A percentile compares a stretch with the other conserved stretches of the same genome.
Conservation (phyloP, 2,329 filamentous ascomycete genomes). For the Ascosphaera aggregata region DNA sequence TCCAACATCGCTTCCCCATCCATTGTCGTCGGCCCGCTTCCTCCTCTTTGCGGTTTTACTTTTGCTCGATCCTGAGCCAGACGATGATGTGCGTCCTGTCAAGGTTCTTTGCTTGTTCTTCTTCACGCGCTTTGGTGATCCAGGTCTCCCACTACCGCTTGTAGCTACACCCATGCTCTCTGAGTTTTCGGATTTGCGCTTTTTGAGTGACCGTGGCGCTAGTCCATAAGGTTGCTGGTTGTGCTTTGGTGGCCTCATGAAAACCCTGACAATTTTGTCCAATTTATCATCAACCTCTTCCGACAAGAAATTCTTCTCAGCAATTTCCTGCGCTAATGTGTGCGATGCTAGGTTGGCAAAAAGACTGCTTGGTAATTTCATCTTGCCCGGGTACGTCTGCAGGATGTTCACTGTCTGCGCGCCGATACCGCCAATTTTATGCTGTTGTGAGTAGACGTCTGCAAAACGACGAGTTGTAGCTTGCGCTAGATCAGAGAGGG, state of each 20-base stretch:
- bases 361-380: conserved; percentile 56
- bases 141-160: conserved; percentile 7
- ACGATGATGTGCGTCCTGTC: conserved; percentile 14
- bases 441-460: conserved; percentile 55
- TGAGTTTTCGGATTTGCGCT: conserved; percentile 18
- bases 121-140: too few species aligned
- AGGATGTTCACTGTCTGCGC: conserved; percentile 29
- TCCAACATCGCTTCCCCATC: conserved; percentile 19
- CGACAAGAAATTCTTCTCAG: conserved; percentile 63
- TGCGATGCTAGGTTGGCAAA: conserved; percentile 57
- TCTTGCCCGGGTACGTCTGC: conserved; percentile 59
- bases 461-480: conserved; percentile 65
- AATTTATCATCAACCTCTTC: conserved; percentile 53
- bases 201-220: too few species aligned
- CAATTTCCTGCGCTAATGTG: conserved; percentile 59
- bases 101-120: conserved; percentile 9
- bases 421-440: conserved; percentile 18
- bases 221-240: conserved; percentile 8
- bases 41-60: conserved; percentile 14
- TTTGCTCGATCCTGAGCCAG: conserved; percentile 8
- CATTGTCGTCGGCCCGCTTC: conserved; percentile 16
- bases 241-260: conserved; percentile 35
- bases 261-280: conserved; percentile 49
- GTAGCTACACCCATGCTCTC: conserved; percentile 7
- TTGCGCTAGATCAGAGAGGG: conserved; percentile 70